Evolutionary conservation across 352 stramenopile species (phyloP).

Genomic region (Globisporangium uncinulatum): DNA sequence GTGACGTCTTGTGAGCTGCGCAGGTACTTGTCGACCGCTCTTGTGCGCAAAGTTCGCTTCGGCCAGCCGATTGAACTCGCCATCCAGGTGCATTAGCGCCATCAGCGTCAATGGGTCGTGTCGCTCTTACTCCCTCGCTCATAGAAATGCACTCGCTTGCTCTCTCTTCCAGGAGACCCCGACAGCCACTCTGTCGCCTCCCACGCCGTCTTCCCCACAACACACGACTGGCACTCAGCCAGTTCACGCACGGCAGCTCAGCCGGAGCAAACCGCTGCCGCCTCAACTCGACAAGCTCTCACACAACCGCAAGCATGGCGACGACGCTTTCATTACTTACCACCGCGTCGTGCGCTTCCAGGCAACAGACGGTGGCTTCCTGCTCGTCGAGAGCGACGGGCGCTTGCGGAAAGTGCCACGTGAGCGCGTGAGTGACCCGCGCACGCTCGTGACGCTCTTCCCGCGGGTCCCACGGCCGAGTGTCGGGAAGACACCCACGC

Average conservation of each 20-base stretch:
- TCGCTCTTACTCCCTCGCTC: too few relatives aligned
- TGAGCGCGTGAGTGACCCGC: slow-evolving; percentile 18
- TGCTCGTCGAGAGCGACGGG: slow-evolving; percentile 32
- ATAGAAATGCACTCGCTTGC: too few relatives aligned
- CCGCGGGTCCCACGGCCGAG: slow-evolving; percentile 18
- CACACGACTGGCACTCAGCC: too few relatives aligned
- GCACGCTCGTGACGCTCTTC: slow-evolving; percentile 36
- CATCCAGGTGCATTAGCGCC: slow-evolving; percentile 20
- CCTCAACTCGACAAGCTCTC: background rate
- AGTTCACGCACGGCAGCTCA: too few relatives aligned
- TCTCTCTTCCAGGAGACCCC: too few relatives aligned
- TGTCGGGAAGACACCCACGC: slow-evolving; percentile 16
- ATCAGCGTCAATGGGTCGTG: background rate
- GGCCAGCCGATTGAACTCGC: slow-evolving; percentile 42
- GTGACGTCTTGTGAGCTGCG: background rate
- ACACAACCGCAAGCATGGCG: background rate
- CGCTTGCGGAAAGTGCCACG: slow-evolving; percentile 24
- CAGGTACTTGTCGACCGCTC: slow-evolving; percentile 42
- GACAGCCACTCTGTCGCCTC: too few relatives aligned
- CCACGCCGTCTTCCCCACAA: too few relatives aligned
- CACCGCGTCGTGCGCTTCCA: slow-evolving; percentile 31
- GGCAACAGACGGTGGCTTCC: slow-evolving; percentile 28
- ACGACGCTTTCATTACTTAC: slow-evolving; percentile 22
- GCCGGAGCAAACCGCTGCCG: background rate
- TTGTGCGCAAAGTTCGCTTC: slow-evolving; percentile 56